Percentiles rank a stretch among this genome's conserved stretches.
phyloP scores from a whole-genome alignment of 805 yeast species.

The Ogataea degrootiae region DNA sequence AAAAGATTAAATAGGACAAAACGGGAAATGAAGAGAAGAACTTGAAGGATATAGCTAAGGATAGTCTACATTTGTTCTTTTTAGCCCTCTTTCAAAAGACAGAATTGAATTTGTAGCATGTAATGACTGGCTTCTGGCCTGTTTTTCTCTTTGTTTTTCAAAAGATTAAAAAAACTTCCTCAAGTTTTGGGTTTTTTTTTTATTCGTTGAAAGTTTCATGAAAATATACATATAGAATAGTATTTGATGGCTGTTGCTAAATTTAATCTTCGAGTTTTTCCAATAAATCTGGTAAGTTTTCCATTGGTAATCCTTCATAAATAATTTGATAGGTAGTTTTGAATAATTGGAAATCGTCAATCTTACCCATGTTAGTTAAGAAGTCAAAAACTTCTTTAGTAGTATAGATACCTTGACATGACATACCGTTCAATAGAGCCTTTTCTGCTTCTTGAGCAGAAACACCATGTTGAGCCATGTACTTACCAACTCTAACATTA shows the following conservation, averaged over 20 bases:
- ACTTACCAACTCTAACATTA: constrained; percentile 85
- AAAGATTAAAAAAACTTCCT: background rate
- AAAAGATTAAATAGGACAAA: too few relatives aligned
- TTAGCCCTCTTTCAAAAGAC: too few relatives aligned
- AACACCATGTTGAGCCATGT: constrained; percentile 76
- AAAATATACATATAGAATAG: background rate
- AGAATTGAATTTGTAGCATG: too few relatives aligned
- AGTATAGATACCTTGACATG: constrained; percentile 93
- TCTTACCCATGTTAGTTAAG: constrained; percentile 46
- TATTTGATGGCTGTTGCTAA: background rate
- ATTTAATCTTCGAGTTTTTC: constrained; percentile 38
- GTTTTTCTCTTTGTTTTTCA: too few relatives aligned
- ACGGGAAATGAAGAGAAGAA: too few relatives aligned
- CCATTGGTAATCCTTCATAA: constrained; percentile 69
- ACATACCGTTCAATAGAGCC: constrained; percentile 87
- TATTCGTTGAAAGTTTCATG: background rate
- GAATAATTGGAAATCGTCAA: constrained; percentile 76
- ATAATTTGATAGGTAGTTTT: constrained; percentile 79
- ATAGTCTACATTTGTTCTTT: too few relatives aligned
- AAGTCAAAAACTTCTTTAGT: constrained; percentile 88
- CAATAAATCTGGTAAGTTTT: constrained; percentile 66
- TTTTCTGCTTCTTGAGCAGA: constrained; percentile 79
- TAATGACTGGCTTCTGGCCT: too few relatives aligned
- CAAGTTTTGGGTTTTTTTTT: background rate
- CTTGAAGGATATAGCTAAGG: too few relatives aligned